Base-by-base conservation (phyloP, 495 filamentous ascomycete species). In the Entonaema liquescens region DNA sequence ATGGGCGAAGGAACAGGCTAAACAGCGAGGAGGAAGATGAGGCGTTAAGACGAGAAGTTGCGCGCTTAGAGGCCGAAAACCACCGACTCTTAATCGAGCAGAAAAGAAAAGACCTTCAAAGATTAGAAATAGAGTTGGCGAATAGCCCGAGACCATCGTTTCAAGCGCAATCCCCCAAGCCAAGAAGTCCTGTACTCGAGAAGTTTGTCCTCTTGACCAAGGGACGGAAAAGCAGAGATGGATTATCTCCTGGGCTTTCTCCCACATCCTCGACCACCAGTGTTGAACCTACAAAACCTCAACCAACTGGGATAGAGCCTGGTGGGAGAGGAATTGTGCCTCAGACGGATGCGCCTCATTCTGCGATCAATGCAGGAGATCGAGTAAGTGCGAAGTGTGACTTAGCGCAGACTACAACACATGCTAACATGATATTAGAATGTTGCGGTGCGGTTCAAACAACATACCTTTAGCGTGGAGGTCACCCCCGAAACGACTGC, bases 361-460 rank as follows among this genome's bases (percentile, higher is more conserved):
- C 92, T n/a, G 92, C 93, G 28, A 89, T 92, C 71, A 96, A 96
- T 83, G 88, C 90, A 56, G 91, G 89, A 35, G 91, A 92, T 67
- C 84, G 93, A 68, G 88, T 89, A 79, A 80, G 84, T 81, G 31
- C 62, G 13, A 64, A 72, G 71, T 44, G 42, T 65, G 35, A 52
- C 63, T 61, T 25, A n/a, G 11, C n/a, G 12, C 26, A 29, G 17
- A 21, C 26, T n/a, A 26, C 59, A 60, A 72, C 58, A 29, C 8
- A 26, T 54, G 44, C 28, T 58, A 62, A 58, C 28, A 23, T 59
- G 29, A 76, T 65, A n/a, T 67, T 66, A 87, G 80, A 84, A 81
- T 69, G 92, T 95, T 3, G 79, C 85, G 19, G 89, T 97, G 31
- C 86, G 89, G 66, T 93, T 88, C 75, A 85, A 84, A 59, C 85